Percentiles rank a stretch among this genome's conserved stretches.
phyloP scores from a whole-genome alignment of 1,284 basidiomycete species.

The Cryptococcus wingfieldii region DNA sequence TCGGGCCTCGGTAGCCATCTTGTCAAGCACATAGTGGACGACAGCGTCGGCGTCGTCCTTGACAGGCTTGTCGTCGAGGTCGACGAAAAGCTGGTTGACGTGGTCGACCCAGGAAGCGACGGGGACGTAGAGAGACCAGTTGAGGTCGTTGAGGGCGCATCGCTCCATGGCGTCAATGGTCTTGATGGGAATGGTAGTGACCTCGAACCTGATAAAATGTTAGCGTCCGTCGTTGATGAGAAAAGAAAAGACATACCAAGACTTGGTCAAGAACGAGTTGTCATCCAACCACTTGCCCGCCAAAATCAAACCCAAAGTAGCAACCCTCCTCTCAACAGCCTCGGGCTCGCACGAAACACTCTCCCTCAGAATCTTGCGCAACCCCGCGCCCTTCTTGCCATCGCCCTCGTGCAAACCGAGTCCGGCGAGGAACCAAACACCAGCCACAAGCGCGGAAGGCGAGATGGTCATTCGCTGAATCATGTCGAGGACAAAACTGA shows the following conservation, averaged over 20 bases:
- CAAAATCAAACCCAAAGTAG: conserved; percentile 78
- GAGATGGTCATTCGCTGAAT: conserved; percentile 62
- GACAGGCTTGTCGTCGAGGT: conserved; percentile 12
- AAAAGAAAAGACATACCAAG: conserved; percentile 59
- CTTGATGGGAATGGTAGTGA: conserved; percentile 31
- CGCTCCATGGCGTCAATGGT: conserved; percentile 36
- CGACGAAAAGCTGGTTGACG: conserved; percentile 22
- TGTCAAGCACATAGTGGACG: conserved; percentile 14
- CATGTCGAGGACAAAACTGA: conserved; percentile 34
- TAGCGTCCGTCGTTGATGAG: neutral
- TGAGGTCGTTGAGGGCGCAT: conserved; percentile 28
- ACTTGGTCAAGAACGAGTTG: conserved; percentile 87
- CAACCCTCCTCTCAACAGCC: conserved; percentile 50
- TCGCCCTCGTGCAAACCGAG: conserved; percentile 63
- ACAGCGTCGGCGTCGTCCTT: conserved; percentile 10
- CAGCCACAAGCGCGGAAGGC: conserved; percentile 71
- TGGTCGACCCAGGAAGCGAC: conserved; percentile 28
- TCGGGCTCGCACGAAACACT: conserved; percentile 50
- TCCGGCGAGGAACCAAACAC: conserved; percentile 75
- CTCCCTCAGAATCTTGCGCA: conserved; percentile 58
- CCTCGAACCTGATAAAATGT: conserved; percentile 18
- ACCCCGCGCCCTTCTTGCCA: conserved; percentile 56
- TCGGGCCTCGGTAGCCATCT: conserved; percentile 23
- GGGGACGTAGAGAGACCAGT: conserved; percentile 31
- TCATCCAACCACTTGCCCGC: conserved; percentile 91